Evolutionary conservation across 371 early-diverging fungal species (phyloP).

Genomic region (Apophysomyces elegans): DNA sequence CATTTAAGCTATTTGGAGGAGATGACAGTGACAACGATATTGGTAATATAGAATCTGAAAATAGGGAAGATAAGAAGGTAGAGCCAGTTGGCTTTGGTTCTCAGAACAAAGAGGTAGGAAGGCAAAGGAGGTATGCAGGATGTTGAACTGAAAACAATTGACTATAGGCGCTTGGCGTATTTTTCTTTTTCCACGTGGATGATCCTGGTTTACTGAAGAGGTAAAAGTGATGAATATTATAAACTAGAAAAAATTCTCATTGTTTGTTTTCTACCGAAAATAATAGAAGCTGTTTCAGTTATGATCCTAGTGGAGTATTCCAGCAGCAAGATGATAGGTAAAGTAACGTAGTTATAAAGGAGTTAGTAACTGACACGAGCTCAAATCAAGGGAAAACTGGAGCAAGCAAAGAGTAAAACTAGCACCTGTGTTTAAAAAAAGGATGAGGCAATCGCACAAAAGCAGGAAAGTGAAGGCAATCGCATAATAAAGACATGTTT

Average conservation of each 20-base stretch:
- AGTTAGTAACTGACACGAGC: neutral
- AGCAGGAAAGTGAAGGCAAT: too few relatives aligned
- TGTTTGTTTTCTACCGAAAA: neutral
- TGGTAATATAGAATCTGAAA: conserved; percentile 20
- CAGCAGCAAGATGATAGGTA: conserved; percentile 36
- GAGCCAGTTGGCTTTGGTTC: conserved; percentile 16
- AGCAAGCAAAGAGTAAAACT: neutral
- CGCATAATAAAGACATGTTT: too few relatives aligned
- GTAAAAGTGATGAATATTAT: conserved; percentile 22
- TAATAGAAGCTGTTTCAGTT: conserved; percentile 46
- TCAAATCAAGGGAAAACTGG: conserved; percentile 1
- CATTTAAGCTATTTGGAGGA: conserved; percentile 61
- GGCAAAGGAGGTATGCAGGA: conserved; percentile 8
- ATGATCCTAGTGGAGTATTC: conserved; percentile 46
- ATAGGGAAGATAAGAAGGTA: conserved; percentile 12
- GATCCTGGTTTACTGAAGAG: conserved; percentile 40
- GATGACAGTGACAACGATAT: conserved; percentile 32
- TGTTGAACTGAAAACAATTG: neutral
- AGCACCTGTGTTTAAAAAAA: neutral
- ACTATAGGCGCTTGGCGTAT: conserved; percentile 24
- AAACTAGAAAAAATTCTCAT: neutral
- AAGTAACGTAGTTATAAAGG: neutral
- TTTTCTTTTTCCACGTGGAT: conserved; percentile 50
- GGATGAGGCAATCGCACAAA: too few relatives aligned
- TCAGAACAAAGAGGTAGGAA: conserved; percentile 23